Conservation (phyloP, 2,329 filamentous ascomycete species). For the Beauveria australis region DNA sequence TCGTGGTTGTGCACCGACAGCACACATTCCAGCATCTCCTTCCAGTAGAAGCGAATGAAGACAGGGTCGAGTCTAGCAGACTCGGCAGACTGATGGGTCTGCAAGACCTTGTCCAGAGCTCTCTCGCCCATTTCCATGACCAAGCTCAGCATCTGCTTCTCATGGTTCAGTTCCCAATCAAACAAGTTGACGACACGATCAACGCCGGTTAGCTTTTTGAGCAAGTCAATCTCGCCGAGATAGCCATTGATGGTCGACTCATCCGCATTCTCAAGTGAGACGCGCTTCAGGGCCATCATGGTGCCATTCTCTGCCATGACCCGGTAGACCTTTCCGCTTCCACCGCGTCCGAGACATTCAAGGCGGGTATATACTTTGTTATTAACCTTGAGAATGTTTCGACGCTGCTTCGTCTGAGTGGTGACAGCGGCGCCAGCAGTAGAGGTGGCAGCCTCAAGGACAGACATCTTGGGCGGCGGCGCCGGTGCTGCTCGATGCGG, state of each 20-base stretch:
- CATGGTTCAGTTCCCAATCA: constrained; percentile 89
- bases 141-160: constrained; percentile 81
- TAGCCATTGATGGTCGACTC: constrained; percentile 76
- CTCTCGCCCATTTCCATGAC: constrained; percentile 97
- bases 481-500: constrained; percentile 69
- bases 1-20: constrained; percentile 81
- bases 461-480: constrained; percentile 92
- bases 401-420: constrained; percentile 63
- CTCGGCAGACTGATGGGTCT: constrained; percentile 61
- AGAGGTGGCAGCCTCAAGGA: constrained; percentile 83
- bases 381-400: constrained; percentile 80
- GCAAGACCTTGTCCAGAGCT: constrained; percentile 81
- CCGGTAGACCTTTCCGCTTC: constrained; percentile 88
- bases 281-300: constrained; percentile 87
- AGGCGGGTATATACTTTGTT: constrained; percentile 84
- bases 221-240: constrained; percentile 89
- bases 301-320: constrained; percentile 97
- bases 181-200: constrained; percentile 85
- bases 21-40: constrained; percentile 97
- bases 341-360: constrained; percentile 84
- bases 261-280: constrained; percentile 84
- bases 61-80: constrained; percentile 73
- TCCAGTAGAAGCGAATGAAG: constrained; percentile 97
- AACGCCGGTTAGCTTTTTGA: constrained; percentile 72
- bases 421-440: constrained; percentile 73